Percentiles rank a stretch among this genome's conserved stretches.
Conservation (phyloP, 2,329 filamentous ascomycete genomes). For the Metarhizium rileyi region DNA sequence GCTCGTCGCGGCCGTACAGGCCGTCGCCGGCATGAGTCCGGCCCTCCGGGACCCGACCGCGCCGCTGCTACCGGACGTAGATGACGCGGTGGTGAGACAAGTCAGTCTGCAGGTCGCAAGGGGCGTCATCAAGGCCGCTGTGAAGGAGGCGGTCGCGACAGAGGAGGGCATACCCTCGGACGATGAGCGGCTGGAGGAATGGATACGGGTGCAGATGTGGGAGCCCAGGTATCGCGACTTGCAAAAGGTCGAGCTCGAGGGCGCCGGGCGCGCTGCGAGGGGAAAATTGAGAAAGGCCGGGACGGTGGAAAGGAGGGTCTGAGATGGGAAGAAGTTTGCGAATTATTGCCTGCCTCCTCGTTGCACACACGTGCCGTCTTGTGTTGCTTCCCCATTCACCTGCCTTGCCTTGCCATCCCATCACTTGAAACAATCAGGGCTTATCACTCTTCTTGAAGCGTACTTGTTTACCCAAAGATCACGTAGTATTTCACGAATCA, state of each 20-base stretch:
- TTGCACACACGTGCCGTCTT: too few species aligned
- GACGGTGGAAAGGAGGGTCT: conserved; percentile 15
- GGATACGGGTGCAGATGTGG: conserved; percentile 78
- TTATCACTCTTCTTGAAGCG: too few species aligned
- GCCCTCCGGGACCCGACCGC: conserved; percentile 52
- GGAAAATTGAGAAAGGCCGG: conserved; percentile 22
- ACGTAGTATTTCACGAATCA: too few species aligned
- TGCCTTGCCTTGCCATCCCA: too few species aligned
- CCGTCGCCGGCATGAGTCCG: conserved; percentile 61
- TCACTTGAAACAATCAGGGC: too few species aligned
- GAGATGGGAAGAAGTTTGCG: not conserved
- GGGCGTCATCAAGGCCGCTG: conserved; percentile 62
- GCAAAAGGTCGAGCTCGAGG: conserved; percentile 41
- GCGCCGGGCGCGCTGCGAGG: conserved; percentile 46
- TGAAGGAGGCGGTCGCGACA: conserved; percentile 58
- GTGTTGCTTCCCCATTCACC: too few species aligned
- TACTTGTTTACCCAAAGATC: too few species aligned
- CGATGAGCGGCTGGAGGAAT: conserved; percentile 50
- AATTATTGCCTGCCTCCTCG: too few species aligned
- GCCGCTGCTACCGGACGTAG: conserved; percentile 67
- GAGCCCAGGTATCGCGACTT: conserved; percentile 57
- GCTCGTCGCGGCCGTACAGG: conserved; percentile 70
- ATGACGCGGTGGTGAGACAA: conserved; percentile 58
- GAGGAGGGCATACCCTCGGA: conserved; percentile 52
- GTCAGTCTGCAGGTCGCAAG: conserved; percentile 71